Percentiles rank a stretch among this genome's conserved stretches.
Evolutionary conservation across 257 asterid species (phyloP).

Genomic region (Penstemon newberryi): DNA sequence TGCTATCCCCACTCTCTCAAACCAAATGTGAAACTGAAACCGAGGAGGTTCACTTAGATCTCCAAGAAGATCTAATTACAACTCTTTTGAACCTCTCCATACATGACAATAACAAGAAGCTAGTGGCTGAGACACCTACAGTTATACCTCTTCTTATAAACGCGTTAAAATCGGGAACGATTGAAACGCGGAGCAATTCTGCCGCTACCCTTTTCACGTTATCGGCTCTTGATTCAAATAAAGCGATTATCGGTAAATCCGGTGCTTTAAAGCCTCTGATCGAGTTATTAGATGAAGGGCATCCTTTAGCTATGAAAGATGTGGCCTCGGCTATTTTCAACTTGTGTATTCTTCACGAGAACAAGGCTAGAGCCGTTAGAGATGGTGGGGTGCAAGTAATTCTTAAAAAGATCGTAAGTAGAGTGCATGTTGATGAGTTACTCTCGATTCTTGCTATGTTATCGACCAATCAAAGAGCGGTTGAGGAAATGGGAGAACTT

Average conservation of each 20-base stretch:
- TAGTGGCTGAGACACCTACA: slow-evolving; percentile 73
- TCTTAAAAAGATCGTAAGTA: slow-evolving; percentile 48
- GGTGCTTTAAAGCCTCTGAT: slow-evolving; percentile 72
- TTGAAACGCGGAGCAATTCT: slow-evolving; percentile 78
- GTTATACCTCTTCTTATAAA: slow-evolving; percentile 65
- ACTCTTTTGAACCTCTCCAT: slow-evolving; percentile 80
- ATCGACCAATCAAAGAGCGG: slow-evolving; percentile 60
- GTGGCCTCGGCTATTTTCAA: slow-evolving; percentile 81
- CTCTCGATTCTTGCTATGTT: slow-evolving; percentile 82
- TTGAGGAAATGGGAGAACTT: slow-evolving; percentile 69
- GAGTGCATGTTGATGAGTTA: slow-evolving; percentile 65
- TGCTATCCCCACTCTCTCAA: slow-evolving; percentile 61
- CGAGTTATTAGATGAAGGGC: slow-evolving; percentile 71
- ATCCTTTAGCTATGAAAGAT: slow-evolving; percentile 65
- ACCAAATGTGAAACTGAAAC: slow-evolving; percentile 18
- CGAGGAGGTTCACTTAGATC: slow-evolving; percentile 37
- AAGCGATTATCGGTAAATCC: slow-evolving; percentile 66
- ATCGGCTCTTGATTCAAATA: slow-evolving; percentile 83
- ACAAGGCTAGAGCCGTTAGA: slow-evolving; percentile 67
- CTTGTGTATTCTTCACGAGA: slow-evolving; percentile 71
- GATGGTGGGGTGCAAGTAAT: slow-evolving; percentile 74
- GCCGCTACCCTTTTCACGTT: slow-evolving; percentile 89
- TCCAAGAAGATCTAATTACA: slow-evolving; percentile 86
- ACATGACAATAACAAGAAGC: slow-evolving; percentile 82
- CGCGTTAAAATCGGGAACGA: slow-evolving; percentile 62